These are phyloP conservation scores for Herpotrichia juniperi DNA, from an alignment of 2,329 filamentous ascomycete species.

Conservation along the genomic window DNA sequence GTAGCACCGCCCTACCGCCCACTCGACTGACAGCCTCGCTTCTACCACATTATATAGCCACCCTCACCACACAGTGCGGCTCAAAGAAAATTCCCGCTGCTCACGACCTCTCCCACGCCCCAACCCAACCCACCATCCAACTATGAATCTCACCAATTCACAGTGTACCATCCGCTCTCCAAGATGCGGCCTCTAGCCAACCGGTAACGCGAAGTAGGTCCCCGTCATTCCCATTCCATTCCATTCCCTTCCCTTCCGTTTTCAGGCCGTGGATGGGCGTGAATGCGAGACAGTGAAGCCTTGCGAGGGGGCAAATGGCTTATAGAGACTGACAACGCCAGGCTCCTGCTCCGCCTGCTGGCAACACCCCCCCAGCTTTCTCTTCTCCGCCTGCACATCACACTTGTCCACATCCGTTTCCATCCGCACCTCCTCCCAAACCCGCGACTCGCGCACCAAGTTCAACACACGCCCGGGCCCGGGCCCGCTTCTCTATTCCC, in stretches of 20 bases:
- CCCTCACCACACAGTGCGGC: background rate
- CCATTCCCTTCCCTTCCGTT: background rate
- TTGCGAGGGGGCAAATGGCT: background rate
- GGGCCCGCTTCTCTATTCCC: too few species aligned
- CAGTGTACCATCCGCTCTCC: constrained; percentile 10
- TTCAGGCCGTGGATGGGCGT: background rate
- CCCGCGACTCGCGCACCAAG: background rate
- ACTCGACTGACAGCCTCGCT: too few species aligned
- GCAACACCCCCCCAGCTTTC: constrained; percentile 4
- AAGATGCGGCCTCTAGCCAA: constrained; percentile 22
- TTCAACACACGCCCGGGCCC: background rate
- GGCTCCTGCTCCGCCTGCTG: constrained; percentile 13
- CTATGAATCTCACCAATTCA: constrained; percentile 19
- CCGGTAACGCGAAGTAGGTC: constrained; percentile 24
- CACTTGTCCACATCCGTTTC: background rate
- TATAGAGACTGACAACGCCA: constrained; percentile 5
- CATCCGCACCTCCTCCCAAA: background rate
- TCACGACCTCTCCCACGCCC: constrained; percentile 2
- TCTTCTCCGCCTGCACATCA: background rate
- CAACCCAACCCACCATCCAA: constrained; percentile 5
- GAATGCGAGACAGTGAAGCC: background rate
- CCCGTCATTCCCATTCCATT: background rate
- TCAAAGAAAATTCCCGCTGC: constrained; percentile 1
- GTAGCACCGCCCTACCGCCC: background rate
- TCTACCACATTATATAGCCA: background rate